Base-by-base conservation (phyloP, 2,329 filamentous ascomycete species). In the Acrocalymma vagum region DNA sequence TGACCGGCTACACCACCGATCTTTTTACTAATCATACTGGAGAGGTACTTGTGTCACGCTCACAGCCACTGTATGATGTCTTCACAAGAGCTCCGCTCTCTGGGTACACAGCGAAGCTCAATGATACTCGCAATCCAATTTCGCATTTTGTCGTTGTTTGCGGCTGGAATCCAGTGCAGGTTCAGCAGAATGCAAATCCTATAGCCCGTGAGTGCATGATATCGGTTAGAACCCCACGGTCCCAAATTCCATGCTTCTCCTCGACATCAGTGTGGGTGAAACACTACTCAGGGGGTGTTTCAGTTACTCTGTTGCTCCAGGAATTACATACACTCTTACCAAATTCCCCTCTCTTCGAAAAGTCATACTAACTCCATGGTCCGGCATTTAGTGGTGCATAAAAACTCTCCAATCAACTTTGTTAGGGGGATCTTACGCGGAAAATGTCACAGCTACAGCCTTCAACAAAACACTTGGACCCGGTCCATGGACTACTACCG, bases 1-100 rank as follows among this genome's bases (percentile, higher is more conserved):
- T 51, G 48, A 30, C 44, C 6, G 48, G 48, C 2, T 48, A 51
- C 17, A 44, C 17, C 11, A 17, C 18, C 24, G 34, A 45, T 31
- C 13, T 9, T 10, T 15, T 25, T 17, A 30, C 38, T 9, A 28
- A 22, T 14, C 6, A 38, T 25, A 30, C 42, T 16, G 34, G 36
- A 11, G 28, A 46, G 11, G 18, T 44, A 13, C 20, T 52, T 4
- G 0, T 49, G 3, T 18, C 20, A 15, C 42, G 49, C 10, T 17
- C 39, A 11, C 29, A 45, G 14, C 43, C 49, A 0, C 30, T 51
- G 7, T 41, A 40, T 29, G 34, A 41, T 28, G 10, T 47, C 8
- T 42, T 31, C 23, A 43, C 38, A 2, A 18, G 43, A 28, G 15
- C 18, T 1, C 37, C 28, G 9, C 14, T 47, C 9, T 35, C 42